Evolutionary conservation across 352 stramenopile species (phyloP).

Genomic region (Phytopythium aichiense): DNA sequence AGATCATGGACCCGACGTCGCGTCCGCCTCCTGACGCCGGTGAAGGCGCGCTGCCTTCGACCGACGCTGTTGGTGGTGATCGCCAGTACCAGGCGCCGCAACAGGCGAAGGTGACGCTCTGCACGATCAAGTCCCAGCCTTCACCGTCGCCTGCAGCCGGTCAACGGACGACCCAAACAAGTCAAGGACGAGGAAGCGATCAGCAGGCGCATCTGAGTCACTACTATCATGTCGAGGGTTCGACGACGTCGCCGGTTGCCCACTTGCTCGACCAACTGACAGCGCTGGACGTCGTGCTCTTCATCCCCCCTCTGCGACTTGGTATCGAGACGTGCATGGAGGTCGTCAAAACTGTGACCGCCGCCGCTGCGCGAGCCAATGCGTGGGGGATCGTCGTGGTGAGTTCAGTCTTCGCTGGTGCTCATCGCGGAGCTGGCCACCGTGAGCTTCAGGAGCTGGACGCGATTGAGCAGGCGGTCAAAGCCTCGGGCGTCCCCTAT

Average conservation of each 20-base stretch:
- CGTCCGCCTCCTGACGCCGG: conserved; percentile 24
- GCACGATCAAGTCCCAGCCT: conserved; percentile 47
- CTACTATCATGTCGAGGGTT: conserved; percentile 40
- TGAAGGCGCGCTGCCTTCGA: conserved; percentile 45
- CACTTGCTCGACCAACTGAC: conserved; percentile 60
- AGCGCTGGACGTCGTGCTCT: conserved; percentile 58
- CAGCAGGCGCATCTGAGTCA: not conserved
- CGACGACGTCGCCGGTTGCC: conserved; percentile 36
- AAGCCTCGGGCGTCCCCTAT: conserved; percentile 51
- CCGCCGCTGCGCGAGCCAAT: conserved; percentile 41
- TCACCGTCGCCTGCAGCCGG: conserved; percentile 14
- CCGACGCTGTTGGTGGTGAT: conserved; percentile 12
- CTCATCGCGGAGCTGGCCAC: conserved; percentile 2
- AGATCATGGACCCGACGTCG: conserved; percentile 47
- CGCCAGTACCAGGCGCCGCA: conserved; percentile 18
- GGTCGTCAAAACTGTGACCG: conserved; percentile 46
- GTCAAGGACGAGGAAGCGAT: not conserved
- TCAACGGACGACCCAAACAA: conserved; percentile 4
- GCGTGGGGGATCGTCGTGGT: conserved; percentile 73
- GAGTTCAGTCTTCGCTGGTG: conserved; percentile 59
- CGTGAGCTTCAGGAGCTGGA: conserved; percentile 45
- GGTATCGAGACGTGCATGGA: conserved; percentile 46
- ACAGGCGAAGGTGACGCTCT: conserved; percentile 71
- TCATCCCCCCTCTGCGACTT: conserved; percentile 62
- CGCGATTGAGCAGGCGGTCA: conserved; percentile 60